Evolutionary conservation across 441 rosid genomes (phyloP), one percentile per base, ranked within the genome.

Genomic region (Viola pubescens): DNA sequence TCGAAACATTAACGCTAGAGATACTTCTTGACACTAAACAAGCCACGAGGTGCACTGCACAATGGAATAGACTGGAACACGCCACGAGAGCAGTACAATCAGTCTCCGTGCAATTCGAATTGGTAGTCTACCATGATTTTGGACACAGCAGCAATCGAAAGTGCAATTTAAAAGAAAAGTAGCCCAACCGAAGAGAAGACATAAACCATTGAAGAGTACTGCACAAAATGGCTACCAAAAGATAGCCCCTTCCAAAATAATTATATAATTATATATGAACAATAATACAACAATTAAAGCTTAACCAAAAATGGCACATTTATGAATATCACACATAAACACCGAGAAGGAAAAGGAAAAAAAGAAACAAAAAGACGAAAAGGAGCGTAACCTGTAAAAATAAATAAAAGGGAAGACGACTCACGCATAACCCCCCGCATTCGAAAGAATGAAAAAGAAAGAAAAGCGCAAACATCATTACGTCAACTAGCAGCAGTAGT

Each of bases 401-500:
- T 9, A 14, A 58, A 51, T 1, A 40, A 48, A 19, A 41, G 45
- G 64, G 48, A 61, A 13, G 50, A 48, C 50, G 19, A 59, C 3
- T 45, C 54, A 5, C 39, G 3, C 58, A 58, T 11, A 9, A n/a
- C 8, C 59, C 52, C 59, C 26, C n/a, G 44, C 57, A 34, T 19
- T 12, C 50, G 9, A 48, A 62, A n/a, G 56, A 64, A 60, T 6
- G 14, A 48, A 37, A 1, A 5, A 39, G 10, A 48, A 54, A 59
- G 3, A 3, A 53, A 48, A 26, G 39, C 46, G 12, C 56, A 59
- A 44, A 13, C 56, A 59, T 42, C 58, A 37, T 7, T 55, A 67
- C 56, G 71, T 83, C 83, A 83, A 79, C 72, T 73, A 19, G 94
- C 83, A 4, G 97, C 99, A 14, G 97, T 94, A 62, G 97, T 91